Base-by-base conservation (phyloP, 345 rosid species). In the Salix dunnii region DNA sequence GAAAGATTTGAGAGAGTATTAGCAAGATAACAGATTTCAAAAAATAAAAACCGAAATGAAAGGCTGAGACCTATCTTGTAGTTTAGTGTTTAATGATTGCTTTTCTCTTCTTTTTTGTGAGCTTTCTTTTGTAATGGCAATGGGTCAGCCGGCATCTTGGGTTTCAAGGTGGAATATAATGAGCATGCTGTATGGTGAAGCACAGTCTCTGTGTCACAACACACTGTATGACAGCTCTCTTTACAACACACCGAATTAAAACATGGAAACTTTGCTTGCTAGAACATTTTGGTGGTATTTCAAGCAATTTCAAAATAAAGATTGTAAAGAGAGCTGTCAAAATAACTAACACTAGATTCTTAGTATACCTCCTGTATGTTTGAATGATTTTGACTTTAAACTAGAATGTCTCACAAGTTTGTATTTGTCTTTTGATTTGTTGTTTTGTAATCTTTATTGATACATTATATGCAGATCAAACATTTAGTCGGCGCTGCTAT, bases 401-500 rank as follows among this genome's bases (percentile, higher is more conserved):
- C 10, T 1, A 65, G 21, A 65, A 18, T 51, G 13, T 55, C 11
- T 6, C 70, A 67, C 51, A 43, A 17, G 33, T 30, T 43, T 69
- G 33, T 43, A 8, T 55, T 9, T 55, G 23, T 9, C 9, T 12
- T 1, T 69, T 3, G 36, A 21, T 21, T 27, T 4, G 9, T 55
- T 33, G 66, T 73, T 58, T 25, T 40, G 36, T 30, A 13, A 62
- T 40, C 42, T 73, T 61, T 33, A 21, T 3, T 38, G 25, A 42
- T 62, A 35, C 31, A 28, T 27, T 5, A 73, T 55, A 23, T 20
- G 28, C 42, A 62, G 68, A 40, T 73, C 68, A 61, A 73, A 62
- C 38, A 61, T 25, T 6, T 73, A 18, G 27, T 42, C 64, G 80
- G 80, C 4, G 49, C 89, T 71, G 76, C 74, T 51, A 42, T 87